A percentile compares a stretch with the other conserved stretches of the same genome.
These are phyloP conservation scores for Boletus insuetus DNA, from an alignment of 768 basidiomycete species.

Conservation along the genomic window DNA sequence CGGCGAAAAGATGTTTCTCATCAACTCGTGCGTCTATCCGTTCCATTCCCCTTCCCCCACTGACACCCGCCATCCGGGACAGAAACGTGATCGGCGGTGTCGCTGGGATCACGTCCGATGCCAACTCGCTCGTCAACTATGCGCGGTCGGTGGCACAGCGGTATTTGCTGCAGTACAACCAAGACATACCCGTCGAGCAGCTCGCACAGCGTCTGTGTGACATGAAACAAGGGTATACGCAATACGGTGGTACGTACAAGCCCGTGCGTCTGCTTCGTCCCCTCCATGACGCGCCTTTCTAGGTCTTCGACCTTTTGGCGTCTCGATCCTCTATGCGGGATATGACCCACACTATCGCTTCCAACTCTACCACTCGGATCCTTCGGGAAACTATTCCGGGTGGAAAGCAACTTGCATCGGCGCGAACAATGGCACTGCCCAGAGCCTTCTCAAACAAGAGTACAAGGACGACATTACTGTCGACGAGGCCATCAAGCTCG, in stretches of 20 bases:
- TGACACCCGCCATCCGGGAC: slow-evolving; percentile 3
- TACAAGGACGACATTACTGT: slow-evolving; percentile 94
- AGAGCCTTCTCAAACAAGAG: slow-evolving; percentile 94
- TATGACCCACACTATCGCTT: slow-evolving; percentile 95
- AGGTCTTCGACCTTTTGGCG: slow-evolving; percentile 96
- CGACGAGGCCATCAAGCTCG: slow-evolving; percentile 90
- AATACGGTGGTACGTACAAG: slow-evolving; percentile 76
- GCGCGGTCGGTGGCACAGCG: slow-evolving; percentile 87
- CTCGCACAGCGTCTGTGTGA: slow-evolving; percentile 93
- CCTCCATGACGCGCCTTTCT: neutral
- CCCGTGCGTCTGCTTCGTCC: neutral
- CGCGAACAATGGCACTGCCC: slow-evolving; percentile 96
- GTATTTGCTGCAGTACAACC: slow-evolving; percentile 88
- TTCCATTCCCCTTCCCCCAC: neutral
- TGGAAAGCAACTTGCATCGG: slow-evolving; percentile 99
- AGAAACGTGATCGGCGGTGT: slow-evolving; percentile 96
- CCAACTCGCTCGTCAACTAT: slow-evolving; percentile 95
- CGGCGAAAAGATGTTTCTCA: slow-evolving; percentile 95
- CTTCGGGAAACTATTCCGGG: slow-evolving; percentile 96
- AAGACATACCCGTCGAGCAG: slow-evolving; percentile 97
- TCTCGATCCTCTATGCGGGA: slow-evolving; percentile 94
- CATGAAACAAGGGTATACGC: slow-evolving; percentile 98
- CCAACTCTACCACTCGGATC: slow-evolving; percentile 98
- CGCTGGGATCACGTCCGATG: slow-evolving; percentile 94
- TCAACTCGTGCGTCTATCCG: slow-evolving; percentile 70